These are phyloP conservation scores for Nannochloris sp. DNA, from an alignment of 139 green algal species.

Conservation along the genomic window DNA sequence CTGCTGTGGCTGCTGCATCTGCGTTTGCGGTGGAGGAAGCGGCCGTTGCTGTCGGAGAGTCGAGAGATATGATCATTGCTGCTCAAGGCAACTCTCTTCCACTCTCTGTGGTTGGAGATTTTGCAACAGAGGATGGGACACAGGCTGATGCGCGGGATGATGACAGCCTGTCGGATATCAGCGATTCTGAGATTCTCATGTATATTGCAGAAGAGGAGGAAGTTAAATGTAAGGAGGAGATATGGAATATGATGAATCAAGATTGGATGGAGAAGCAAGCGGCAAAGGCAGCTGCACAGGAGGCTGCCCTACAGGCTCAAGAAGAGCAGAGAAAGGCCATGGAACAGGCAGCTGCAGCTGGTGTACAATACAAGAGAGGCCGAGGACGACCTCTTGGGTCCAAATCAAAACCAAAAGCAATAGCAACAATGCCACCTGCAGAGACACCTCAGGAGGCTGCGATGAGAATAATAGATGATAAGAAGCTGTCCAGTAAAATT, in stretches of 20 bases:
- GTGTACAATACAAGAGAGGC: conserved; percentile 27
- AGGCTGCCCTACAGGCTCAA: conserved; percentile 14
- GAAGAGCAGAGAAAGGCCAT: conserved; percentile 15
- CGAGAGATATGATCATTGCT: not conserved
- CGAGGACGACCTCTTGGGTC: conserved; percentile 33
- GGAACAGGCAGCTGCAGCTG: conserved; percentile 31
- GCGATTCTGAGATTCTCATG: conserved; percentile 20
- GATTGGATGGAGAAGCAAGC: conserved; percentile 39
- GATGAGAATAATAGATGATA: conserved; percentile 46
- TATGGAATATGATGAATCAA: conserved; percentile 41
- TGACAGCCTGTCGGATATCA: conserved; percentile 24
- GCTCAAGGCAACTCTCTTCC: not conserved
- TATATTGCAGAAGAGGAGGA: conserved; percentile 24
- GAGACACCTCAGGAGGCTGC: conserved; percentile 38
- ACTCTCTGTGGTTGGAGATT: not conserved
- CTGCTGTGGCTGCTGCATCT: not conserved
- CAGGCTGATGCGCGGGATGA: conserved; percentile 17
- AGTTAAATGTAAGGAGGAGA: conserved; percentile 34
- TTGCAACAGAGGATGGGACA: conserved; percentile 11
- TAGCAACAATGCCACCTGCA: conserved; percentile 20
- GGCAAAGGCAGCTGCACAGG: conserved; percentile 21
- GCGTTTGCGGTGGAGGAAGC: conserved; percentile 1
- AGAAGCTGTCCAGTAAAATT: conserved; percentile 74
- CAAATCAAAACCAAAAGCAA: conserved; percentile 22
- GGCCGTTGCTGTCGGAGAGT: not conserved